These are phyloP conservation scores for Gynochthodes officinalis DNA, from an alignment of 257 asterid species.

Conservation along the genomic window DNA sequence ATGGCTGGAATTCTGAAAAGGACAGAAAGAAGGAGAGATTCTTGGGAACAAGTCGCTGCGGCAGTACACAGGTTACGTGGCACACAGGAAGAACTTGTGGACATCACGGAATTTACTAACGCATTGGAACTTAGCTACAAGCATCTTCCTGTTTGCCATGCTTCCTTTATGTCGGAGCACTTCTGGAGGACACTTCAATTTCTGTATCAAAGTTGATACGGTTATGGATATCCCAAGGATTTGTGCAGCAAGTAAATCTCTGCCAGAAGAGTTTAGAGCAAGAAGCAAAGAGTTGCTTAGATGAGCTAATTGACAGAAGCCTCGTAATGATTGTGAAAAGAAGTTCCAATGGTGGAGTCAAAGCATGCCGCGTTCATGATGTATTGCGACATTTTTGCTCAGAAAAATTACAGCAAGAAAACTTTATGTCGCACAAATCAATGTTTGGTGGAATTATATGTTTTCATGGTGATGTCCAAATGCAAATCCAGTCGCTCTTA, in stretches of 20 bases:
- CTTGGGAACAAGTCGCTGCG: neutral
- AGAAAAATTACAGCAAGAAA: neutral
- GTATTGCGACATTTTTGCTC: too few species aligned
- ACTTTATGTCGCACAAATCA: neutral
- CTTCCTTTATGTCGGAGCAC: neutral
- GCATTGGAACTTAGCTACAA: neutral
- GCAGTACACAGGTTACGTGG: too few species aligned
- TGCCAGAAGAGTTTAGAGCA: too few species aligned
- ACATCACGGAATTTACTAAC: too few species aligned
- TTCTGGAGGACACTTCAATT: neutral
- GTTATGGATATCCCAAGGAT: neutral
- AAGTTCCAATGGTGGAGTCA: too few species aligned
- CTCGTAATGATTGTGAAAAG: too few species aligned
- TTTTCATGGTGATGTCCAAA: too few species aligned
- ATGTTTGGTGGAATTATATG: neutral
- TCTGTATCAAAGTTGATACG: neutral
- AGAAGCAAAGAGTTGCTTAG: too few species aligned
- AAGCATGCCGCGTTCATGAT: too few species aligned
- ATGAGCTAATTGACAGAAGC: neutral
- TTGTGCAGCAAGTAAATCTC: too few species aligned
- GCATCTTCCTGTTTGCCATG: neutral
- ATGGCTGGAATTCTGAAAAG: neutral
- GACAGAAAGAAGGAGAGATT: neutral
- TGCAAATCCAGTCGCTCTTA: too few species aligned
- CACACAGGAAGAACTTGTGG: too few species aligned